Evolutionary conservation across 495 filamentous ascomycete species (phyloP).

Genomic region (Friedmanniomyces simplex): DNA sequence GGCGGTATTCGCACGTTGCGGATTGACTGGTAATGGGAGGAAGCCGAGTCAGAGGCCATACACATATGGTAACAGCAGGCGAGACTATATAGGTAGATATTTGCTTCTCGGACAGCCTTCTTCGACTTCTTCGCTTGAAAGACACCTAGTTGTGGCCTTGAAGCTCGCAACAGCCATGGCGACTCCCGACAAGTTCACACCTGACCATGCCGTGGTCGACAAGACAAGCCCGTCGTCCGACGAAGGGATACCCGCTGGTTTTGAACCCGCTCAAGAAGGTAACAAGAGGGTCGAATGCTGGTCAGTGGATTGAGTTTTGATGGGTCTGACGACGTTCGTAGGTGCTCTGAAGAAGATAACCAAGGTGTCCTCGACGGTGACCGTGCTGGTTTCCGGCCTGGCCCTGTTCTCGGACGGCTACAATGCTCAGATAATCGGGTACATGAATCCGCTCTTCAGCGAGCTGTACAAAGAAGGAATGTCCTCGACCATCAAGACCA

Average conservation of each 20-base stretch:
- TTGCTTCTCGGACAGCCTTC: not conserved
- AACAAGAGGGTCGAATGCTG: not conserved
- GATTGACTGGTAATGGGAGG: not conserved
- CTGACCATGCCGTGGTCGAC: constrained; percentile 2
- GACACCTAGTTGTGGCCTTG: too few species aligned
- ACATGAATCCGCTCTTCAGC: constrained; percentile 12
- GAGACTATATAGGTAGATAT: too few species aligned
- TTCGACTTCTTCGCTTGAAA: not conserved
- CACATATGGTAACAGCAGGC: too few species aligned
- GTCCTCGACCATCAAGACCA: constrained; percentile 4
- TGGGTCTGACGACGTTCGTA: not conserved
- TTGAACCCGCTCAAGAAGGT: constrained; percentile 1
- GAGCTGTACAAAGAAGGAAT: constrained; percentile 9
- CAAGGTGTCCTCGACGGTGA: not conserved
- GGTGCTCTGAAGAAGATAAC: not conserved
- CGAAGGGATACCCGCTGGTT: not conserved
- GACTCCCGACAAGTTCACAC: not conserved
- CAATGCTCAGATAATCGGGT: constrained; percentile 16
- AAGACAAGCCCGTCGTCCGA: constrained; percentile 1
- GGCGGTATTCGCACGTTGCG: not conserved
- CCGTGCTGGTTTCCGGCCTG: constrained; percentile 3
- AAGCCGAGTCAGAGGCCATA: too few species aligned
- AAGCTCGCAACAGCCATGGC: not conserved
- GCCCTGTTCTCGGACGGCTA: constrained; percentile 3
- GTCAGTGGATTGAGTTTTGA: too few species aligned